Evolutionary conservation across 257 asterid species (phyloP).

Genomic region (Plantago major): DNA sequence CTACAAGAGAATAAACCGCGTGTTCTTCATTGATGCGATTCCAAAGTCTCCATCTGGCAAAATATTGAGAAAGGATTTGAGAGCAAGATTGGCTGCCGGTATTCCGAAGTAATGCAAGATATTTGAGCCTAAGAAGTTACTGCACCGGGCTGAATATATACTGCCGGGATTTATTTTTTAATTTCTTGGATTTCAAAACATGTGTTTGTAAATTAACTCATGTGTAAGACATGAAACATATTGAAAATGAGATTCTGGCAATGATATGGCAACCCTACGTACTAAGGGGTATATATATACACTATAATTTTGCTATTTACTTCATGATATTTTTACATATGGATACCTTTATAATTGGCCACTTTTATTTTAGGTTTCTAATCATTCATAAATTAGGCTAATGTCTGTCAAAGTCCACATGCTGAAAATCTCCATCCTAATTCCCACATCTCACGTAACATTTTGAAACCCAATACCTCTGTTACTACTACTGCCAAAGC

Average conservation of each 20-base stretch:
- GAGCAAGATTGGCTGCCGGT: constrained; percentile 59
- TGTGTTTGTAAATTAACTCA: constrained; percentile 15
- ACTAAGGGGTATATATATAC: neutral
- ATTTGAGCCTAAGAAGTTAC: neutral
- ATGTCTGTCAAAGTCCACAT: too few relatives aligned
- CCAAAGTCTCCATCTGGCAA: constrained; percentile 93
- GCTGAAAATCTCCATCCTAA: too few relatives aligned
- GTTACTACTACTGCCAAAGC: too few relatives aligned
- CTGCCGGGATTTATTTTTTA: constrained; percentile 2
- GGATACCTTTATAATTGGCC: too few relatives aligned
- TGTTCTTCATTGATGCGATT: constrained; percentile 62
- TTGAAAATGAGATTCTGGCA: neutral
- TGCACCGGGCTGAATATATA: neutral
- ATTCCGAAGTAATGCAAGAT: constrained; percentile 18
- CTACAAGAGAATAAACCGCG: constrained; percentile 75
- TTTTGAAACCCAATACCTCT: too few relatives aligned
- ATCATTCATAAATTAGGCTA: too few relatives aligned
- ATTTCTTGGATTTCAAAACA: constrained; percentile 12
- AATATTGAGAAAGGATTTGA: constrained; percentile 82
- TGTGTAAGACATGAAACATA: neutral
- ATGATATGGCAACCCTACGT: neutral
- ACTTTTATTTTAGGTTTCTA: too few relatives aligned
- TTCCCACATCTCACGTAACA: too few relatives aligned
- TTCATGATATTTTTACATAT: neutral
- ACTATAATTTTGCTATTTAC: neutral